Evolutionary conservation across 2,329 filamentous ascomycete species (phyloP), one percentile per base, ranked within the genome.

Genomic region (Ophiostoma quercus): DNA sequence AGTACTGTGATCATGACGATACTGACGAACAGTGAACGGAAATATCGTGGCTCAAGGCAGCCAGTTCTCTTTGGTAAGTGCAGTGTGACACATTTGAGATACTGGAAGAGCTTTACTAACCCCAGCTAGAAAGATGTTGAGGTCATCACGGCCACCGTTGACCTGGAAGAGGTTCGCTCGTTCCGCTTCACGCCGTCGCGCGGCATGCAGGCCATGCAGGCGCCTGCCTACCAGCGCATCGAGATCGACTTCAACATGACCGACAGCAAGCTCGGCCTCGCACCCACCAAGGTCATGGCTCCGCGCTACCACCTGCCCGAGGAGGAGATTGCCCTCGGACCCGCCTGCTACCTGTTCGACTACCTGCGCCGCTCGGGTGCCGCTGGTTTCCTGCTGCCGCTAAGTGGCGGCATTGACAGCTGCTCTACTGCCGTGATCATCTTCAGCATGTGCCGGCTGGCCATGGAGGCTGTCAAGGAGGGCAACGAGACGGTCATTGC

Each of bases 91-190:
- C 37, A 8, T 2, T 25, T 47, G 1, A 41, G 78, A 85, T 34
- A 82, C 16, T 77, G n/a, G 0, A 19, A 39, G 11, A 39, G 51
- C 8, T n/a, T 1, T 57, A 12, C 39, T 41, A 29, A 66, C 39
- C 0, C 34, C 7, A n/a, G n/a, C 14, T n/a, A 91, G 11, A 83
- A 84, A 62, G 86, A 88, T 57, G 88, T 91, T 6, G 88, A 91
- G 74, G 87, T 91, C 3, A 79, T 89, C 22, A 85, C 83, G 5
- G 89, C 88, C 2, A 90, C 87, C 0, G 82, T 91, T 7, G 88
- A 91, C 74, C 80, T 91, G 1, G 91, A 94, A 74, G 88, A 92
- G 73, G 90, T 94, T 6, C 81, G 89, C 41, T 80, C 83, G 0
- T 88, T 83, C 74, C 81, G 90, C 0, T 85, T 79, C n/a, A 80